These are phyloP conservation scores for Platanus orientalis DNA, from an alignment of 164 flowering plant species.

Conservation along the genomic window DNA sequence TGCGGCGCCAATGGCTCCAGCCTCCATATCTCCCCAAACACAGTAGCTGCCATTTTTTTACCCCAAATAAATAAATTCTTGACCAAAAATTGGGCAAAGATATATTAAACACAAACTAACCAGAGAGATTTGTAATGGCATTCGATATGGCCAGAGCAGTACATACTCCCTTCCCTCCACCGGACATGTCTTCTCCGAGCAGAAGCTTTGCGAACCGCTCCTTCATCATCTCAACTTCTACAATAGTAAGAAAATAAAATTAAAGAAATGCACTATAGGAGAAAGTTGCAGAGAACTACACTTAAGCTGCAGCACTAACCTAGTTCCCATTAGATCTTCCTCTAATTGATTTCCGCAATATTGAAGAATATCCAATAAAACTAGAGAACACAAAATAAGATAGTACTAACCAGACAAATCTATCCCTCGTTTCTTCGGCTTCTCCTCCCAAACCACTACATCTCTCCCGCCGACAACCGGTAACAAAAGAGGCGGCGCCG, in stretches of 20 bases:
- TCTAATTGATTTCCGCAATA: neutral
- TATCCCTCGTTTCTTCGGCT: too few species aligned
- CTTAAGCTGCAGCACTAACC: neutral
- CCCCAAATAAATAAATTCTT: neutral
- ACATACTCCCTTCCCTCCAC: slow-evolving; percentile 77
- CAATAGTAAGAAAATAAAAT: neutral
- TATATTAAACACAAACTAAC: slow-evolving; percentile 22
- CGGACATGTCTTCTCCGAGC: too few species aligned
- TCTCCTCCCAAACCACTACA: too few species aligned
- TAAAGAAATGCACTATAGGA: neutral
- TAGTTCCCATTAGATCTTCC: neutral
- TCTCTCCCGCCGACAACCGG: too few species aligned
- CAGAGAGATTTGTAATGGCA: slow-evolving; percentile 79
- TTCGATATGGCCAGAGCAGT: too few species aligned
- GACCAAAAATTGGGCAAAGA: neutral
- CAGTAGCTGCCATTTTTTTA: slow-evolving; percentile 42
- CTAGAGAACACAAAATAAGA: neutral
- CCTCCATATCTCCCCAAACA: slow-evolving; percentile 81
- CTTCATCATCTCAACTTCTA: too few species aligned
- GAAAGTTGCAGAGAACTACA: neutral
- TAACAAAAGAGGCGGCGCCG: too few species aligned
- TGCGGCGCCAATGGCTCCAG: slow-evolving; percentile 62
- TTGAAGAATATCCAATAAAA: neutral
- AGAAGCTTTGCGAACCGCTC: too few species aligned
- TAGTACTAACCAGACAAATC: too few species aligned